Percentiles rank a stretch among this genome's conserved stretches.
Conservation (phyloP, 345 rosid species). For the Bruguiera gymnorhiza region DNA sequence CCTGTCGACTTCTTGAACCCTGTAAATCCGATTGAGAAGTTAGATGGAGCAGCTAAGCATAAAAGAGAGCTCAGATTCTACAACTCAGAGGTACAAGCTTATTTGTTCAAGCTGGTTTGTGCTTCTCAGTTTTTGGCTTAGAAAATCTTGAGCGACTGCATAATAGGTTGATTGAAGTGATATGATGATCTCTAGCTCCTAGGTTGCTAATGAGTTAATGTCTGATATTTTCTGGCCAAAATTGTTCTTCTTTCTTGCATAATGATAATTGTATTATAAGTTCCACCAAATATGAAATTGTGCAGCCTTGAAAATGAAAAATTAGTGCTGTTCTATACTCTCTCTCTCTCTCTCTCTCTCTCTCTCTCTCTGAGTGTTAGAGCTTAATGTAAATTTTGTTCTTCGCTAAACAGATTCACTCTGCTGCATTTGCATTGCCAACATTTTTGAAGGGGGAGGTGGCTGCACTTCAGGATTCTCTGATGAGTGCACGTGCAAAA, state of each 20-base stretch:
- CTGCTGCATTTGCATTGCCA: conserved; percentile 85
- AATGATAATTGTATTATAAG: too few species aligned
- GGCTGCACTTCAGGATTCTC: conserved; percentile 31
- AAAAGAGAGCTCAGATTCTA: conserved; percentile 71
- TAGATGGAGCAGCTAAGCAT: conserved; percentile 60
- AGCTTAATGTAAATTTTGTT: conserved; percentile 1
- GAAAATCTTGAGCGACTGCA: not conserved
- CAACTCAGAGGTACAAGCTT: conserved; percentile 65
- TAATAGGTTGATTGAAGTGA: too few species aligned
- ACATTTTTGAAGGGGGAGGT: conserved; percentile 79
- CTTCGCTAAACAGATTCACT: conserved; percentile 60
- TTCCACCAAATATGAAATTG: too few species aligned
- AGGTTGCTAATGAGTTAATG: too few species aligned
- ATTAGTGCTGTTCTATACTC: too few species aligned
- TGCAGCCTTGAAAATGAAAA: too few species aligned
- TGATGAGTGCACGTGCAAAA: too few species aligned
- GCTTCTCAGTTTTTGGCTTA: not conserved
- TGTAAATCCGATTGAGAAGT: conserved; percentile 80
- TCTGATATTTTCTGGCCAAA: too few species aligned
- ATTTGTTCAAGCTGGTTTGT: not conserved
- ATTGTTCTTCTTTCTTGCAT: too few species aligned
- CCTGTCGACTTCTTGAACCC: conserved; percentile 79
- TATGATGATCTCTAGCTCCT: too few species aligned
- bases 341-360: too few species aligned
- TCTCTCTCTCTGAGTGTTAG: too few species aligned